Evolutionary conservation across 768 basidiomycete species (phyloP).

Genomic region (Russula abietina): DNA sequence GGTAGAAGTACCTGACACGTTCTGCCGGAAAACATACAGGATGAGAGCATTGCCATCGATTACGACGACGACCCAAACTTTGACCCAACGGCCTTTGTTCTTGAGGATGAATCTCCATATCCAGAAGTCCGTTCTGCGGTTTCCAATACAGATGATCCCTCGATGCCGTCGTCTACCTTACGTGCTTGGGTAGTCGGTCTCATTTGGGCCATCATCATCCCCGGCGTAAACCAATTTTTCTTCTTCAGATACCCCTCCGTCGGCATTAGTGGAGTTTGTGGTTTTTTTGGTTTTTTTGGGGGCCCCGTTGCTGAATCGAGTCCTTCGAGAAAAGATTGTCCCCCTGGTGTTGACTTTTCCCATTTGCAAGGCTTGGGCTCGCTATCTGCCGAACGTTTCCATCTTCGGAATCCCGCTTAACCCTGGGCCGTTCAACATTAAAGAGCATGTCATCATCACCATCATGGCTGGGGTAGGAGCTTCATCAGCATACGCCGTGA

Average conservation of each 20-base stretch:
- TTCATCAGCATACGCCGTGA: slow-evolving; percentile 32
- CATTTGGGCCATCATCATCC: slow-evolving; percentile 51
- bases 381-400: slow-evolving; percentile 45
- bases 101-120: slow-evolving; percentile 48
- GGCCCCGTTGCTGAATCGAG: slow-evolving; percentile 4
- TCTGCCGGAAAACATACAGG: background rate
- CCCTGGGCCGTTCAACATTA: slow-evolving; percentile 68
- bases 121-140: slow-evolving; percentile 49
- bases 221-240: slow-evolving; percentile 77
- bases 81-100: slow-evolving; percentile 28
- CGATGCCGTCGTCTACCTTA: slow-evolving; percentile 35
- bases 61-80: slow-evolving; percentile 35
- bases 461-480: slow-evolving; percentile 39
- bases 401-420: slow-evolving; percentile 51
- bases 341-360: slow-evolving; percentile 68
- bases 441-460: slow-evolving; percentile 57
- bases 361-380: slow-evolving; percentile 53
- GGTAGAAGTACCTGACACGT: background rate
- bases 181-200: slow-evolving; percentile 37
- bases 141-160: slow-evolving; percentile 43
- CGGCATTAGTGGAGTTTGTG: slow-evolving; percentile 28
- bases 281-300: background rate
- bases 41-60: slow-evolving; percentile 20
- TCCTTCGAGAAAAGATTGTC: slow-evolving; percentile 37
- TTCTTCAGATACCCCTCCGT: slow-evolving; percentile 59